Conservation (phyloP, 805 yeast species). For the Hanseniaspora meyeri region DNA sequence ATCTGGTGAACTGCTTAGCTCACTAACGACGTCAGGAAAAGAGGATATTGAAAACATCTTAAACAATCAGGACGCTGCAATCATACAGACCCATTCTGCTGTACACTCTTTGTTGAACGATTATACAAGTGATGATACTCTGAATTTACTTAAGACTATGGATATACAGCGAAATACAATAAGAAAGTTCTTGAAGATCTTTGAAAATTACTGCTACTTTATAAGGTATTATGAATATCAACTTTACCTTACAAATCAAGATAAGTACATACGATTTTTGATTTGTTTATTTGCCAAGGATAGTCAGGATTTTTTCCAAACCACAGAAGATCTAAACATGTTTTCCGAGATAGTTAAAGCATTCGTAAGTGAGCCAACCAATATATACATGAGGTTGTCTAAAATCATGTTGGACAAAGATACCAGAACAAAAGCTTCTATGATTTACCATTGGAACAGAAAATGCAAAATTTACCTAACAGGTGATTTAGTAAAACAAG, state of each 20-base stretch:
- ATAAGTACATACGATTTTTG: slow-evolving; percentile 6
- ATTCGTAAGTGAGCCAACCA: background rate
- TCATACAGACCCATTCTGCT: background rate
- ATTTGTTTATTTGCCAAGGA: background rate
- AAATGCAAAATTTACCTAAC: background rate
- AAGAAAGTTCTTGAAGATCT: background rate
- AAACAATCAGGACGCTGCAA: background rate
- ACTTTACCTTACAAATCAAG: background rate
- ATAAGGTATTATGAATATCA: slow-evolving; percentile 8
- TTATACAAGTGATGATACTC: no score
- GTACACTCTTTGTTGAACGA: background rate
- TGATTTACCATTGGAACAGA: background rate
- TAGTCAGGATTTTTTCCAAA: background rate
- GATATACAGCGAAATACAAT: background rate
- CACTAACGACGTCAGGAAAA: no score
- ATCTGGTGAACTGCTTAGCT: background rate
- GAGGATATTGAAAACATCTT: background rate
- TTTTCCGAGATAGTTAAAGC: background rate
- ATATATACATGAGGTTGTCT: slow-evolving; percentile 10
- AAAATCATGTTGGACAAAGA: background rate
- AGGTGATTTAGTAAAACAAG: background rate
- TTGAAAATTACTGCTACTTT: slow-evolving; percentile 9
- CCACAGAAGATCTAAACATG: background rate
- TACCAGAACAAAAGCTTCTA: background rate
- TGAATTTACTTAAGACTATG: no score